Conservation (phyloP, 768 basidiomycete species). For the Lentinula sp. region DNA sequence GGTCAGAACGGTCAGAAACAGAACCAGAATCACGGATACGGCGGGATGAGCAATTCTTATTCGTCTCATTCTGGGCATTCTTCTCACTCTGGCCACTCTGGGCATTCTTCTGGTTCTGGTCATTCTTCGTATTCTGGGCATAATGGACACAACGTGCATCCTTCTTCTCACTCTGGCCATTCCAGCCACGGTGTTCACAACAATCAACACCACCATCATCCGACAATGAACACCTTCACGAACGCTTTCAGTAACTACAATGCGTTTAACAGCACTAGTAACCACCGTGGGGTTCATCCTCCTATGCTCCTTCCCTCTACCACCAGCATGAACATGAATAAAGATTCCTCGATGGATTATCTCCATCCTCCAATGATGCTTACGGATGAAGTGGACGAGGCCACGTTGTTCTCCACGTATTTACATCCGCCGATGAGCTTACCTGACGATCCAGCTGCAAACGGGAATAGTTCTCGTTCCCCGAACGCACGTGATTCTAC, state of each 20-base stretch:
- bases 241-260: not conserved
- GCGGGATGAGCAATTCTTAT: too few relatives aligned
- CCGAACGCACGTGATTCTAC: too few relatives aligned
- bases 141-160: too few relatives aligned
- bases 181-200: conserved; percentile 15
- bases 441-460: conserved; percentile 26
- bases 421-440: conserved; percentile 52
- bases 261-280: not conserved
- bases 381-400: conserved; percentile 62
- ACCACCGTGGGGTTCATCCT: conserved; percentile 45
- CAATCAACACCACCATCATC: conserved; percentile 13
- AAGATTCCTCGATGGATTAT: conserved; percentile 66
- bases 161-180: not conserved
- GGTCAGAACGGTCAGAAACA: not conserved
- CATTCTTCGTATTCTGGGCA: not conserved
- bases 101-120: not conserved
- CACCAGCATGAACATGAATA: conserved; percentile 20
- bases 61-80: not conserved
- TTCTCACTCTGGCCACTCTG: not conserved
- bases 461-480: not conserved
- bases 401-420: conserved; percentile 48
- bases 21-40: not conserved
- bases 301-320: conserved; percentile 49
- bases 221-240: not conserved
- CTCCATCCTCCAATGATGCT: conserved; percentile 57